Conservation (phyloP, 2,329 filamentous ascomycete genomes). For the Clarireedia homoeocarpa region DNA sequence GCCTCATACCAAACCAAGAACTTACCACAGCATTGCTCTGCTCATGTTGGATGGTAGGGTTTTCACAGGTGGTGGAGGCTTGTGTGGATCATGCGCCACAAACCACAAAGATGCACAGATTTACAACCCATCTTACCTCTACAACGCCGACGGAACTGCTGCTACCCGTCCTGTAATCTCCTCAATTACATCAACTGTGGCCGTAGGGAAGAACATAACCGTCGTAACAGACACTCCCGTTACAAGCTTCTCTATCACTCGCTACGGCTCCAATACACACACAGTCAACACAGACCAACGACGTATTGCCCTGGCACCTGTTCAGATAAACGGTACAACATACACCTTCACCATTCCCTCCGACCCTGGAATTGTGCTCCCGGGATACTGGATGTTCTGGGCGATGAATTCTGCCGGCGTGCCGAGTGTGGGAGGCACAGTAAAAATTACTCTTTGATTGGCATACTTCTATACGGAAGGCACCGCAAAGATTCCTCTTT, state of each 20-base stretch:
- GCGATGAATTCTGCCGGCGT: constrained; percentile 37
- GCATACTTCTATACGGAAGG: background rate
- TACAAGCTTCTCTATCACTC: constrained; percentile 36
- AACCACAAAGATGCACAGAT: constrained; percentile 50
- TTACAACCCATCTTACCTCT: constrained; percentile 48
- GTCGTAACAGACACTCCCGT: constrained; percentile 27
- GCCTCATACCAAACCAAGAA: constrained; percentile 35
- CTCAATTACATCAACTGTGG: constrained; percentile 26
- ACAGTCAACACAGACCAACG: constrained; percentile 52
- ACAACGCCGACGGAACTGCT: constrained; percentile 35
- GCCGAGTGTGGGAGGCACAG: constrained; percentile 34
- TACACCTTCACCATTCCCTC: constrained; percentile 37
- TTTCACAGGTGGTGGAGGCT: constrained; percentile 43
- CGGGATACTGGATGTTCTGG: constrained; percentile 49
- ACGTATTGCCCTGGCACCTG: constrained; percentile 37
- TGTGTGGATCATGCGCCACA: constrained; percentile 38
- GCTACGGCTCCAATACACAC: constrained; percentile 44
- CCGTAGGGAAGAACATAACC: constrained; percentile 29
- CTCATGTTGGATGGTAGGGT: constrained; percentile 44
- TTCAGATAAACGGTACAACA: constrained; percentile 17
- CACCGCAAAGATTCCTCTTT: background rate
- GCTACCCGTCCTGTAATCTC: constrained; percentile 37
- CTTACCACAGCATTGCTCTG: constrained; percentile 43
- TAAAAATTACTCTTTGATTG: background rate
- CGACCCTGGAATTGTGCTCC: constrained; percentile 42